phyloP scores from a whole-genome alignment of 306 rosid genomes.

The Quercus glauca region DNA sequence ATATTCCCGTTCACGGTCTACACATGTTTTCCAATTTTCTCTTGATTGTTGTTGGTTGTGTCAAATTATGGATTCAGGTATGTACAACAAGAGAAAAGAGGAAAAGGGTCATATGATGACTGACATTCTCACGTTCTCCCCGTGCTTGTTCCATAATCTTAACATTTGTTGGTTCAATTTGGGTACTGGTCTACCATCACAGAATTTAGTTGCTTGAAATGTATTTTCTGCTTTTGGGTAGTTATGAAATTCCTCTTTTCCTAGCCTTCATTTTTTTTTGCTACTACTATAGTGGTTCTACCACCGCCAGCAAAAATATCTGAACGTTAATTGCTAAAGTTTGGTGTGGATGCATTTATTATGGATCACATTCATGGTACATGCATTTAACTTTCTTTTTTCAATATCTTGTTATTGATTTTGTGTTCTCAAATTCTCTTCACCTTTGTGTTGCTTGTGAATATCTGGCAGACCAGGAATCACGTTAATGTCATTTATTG shows the following conservation, averaged over 20 bases:
- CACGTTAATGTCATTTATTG: too few relatives aligned
- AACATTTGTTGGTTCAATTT: too few relatives aligned
- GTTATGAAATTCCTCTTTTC: not conserved
- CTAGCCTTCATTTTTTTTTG: not conserved
- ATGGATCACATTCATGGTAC: not conserved
- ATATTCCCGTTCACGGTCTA: not conserved
- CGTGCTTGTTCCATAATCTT: not conserved
- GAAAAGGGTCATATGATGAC: not conserved
- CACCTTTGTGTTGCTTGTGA: not conserved
- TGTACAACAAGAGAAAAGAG: not conserved
- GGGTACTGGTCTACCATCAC: not conserved
- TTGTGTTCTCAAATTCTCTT: not conserved
- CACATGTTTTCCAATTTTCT: not conserved
- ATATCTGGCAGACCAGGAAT: too few relatives aligned
- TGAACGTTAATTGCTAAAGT: not conserved
- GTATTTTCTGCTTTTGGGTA: not conserved
- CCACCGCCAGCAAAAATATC: not conserved
- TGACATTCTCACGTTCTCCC: not conserved
- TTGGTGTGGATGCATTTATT: constrained; percentile 3
- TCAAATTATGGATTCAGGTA: not conserved
- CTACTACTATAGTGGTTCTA: not conserved
- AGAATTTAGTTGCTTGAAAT: not conserved
- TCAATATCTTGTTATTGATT: not conserved
- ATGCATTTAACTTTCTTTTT: not conserved
- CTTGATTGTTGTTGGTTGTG: not conserved